Evolutionary conservation across 257 asterid species (phyloP), one percentile per base, ranked within the genome.

Genomic region (Solanum chiquidenum): DNA sequence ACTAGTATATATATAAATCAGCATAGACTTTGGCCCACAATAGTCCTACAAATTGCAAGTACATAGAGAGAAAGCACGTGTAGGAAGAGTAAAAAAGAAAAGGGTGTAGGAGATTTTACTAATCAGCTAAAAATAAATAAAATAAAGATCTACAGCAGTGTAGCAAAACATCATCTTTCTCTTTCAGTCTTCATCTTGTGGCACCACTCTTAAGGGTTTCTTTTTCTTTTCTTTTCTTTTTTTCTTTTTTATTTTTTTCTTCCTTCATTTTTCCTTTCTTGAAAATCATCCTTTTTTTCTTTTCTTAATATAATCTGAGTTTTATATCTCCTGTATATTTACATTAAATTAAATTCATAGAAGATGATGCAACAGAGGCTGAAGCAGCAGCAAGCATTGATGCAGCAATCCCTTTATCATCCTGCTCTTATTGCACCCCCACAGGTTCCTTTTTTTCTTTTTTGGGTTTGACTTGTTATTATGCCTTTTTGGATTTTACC

Each of bases 331-430:
- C 69, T 23, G 31, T 62, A 62, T 62, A 23, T 62, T 23, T 23
- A n/a, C 69, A 62, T 62, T 21, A 10, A 25, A n/a, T 64, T 64
- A 10, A 58, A 3, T 58, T 58, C 68, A n/a, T 64, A 64, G 66
- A 38, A 87, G 84, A 90, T 85, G 94, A 85, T 90, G 93, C 96
- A 94, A 87, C 94, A 92, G 86, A 91, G 95, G 93, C 62, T 92
- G 93, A 94, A 77, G 60, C 83, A 77, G 33, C 84, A 94, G 84
- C 95, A 92, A 84, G 96, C 95, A 58, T 69, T 95, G 92, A 94
- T 94, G 98, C 98, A 95, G 90, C 97, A 94, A 84, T 92, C 98
- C 31, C 94, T 94, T 33, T 95, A 94, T 87, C 97, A 95, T 85
- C 97, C 98, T 31, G 98, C 95, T 66, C 93, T 94, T 71, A 86